Conservation (phyloP, 139 green algal genomes). For the Ettlia oleoabundans region DNA sequence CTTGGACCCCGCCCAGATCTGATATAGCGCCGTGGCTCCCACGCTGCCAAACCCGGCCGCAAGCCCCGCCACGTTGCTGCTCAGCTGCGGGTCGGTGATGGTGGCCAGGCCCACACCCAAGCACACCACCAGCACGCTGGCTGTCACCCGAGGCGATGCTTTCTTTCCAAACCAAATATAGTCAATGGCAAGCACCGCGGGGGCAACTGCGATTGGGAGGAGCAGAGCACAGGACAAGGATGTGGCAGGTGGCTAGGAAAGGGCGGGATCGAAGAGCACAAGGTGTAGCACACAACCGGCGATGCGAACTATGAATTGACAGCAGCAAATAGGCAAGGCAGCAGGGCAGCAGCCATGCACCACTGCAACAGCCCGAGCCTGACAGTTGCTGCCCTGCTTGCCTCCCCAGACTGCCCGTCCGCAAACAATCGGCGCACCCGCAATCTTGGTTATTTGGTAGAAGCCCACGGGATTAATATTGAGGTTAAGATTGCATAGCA, state of each 20-base stretch:
- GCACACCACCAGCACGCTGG: constrained; percentile 75
- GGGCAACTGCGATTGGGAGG: constrained; percentile 63
- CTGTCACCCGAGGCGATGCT: constrained; percentile 57
- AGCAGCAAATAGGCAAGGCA: not conserved
- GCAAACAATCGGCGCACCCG: too few species aligned
- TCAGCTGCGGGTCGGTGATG: constrained; percentile 74
- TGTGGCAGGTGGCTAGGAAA: too few species aligned
- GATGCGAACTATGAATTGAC: not conserved
- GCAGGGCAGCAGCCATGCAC: too few species aligned
- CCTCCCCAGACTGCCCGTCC: too few species aligned
- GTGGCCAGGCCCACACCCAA: constrained; percentile 82
- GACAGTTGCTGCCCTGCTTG: too few species aligned
- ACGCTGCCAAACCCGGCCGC: constrained; percentile 66
- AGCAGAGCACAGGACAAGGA: not conserved
- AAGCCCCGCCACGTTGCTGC: constrained; percentile 65
- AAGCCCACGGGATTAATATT: constrained; percentile 92
- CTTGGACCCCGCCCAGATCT: constrained; percentile 85
- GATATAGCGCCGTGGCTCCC: constrained; percentile 81
- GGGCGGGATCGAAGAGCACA: not conserved
- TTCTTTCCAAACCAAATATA: constrained; percentile 63
- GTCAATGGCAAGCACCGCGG: constrained; percentile 83
- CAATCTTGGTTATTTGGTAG: constrained; percentile 92
- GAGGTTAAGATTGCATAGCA: constrained; percentile 87
- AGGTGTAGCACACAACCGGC: not conserved
- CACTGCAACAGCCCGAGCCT: too few species aligned